A percentile compares a stretch with the other conserved stretches of the same genome.
These are phyloP conservation scores for Syzygium malaccense DNA, from an alignment of 441 rosid genomes.

Conservation along the genomic window DNA sequence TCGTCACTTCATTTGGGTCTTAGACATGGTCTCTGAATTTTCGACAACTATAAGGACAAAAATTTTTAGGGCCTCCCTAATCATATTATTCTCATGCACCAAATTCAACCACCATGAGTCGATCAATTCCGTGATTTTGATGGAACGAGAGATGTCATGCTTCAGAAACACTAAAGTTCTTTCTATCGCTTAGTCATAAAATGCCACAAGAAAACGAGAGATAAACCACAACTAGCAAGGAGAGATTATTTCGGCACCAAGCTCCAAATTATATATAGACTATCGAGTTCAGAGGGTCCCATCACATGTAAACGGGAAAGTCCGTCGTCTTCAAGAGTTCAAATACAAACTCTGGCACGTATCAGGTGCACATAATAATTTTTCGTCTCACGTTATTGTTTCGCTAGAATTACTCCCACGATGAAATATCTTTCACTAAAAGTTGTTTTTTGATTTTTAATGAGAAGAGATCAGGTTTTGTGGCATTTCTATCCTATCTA, in stretches of 20 bases:
- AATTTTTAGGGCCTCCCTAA: neutral
- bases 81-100: neutral
- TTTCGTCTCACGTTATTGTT: neutral
- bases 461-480: too few relatives aligned
- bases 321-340: neutral
- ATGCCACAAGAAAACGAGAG: neutral
- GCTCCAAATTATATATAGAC: neutral
- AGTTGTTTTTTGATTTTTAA: too few relatives aligned
- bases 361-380: neutral
- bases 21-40: neutral
- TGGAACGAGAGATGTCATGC: neutral
- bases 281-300: neutral
- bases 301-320: neutral
- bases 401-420: too few relatives aligned
- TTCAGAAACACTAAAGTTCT: neutral
- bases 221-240: neutral
- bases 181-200: neutral
- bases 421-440: too few relatives aligned
- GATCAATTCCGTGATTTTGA: neutral
- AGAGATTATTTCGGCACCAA: neutral
- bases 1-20: neutral
- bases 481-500: too few relatives aligned
- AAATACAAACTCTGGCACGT: neutral
- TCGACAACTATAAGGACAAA: neutral
- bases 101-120: neutral